Base-by-base conservation (phyloP, 352 stramenopile species). In the Globisporangium middletonii region DNA sequence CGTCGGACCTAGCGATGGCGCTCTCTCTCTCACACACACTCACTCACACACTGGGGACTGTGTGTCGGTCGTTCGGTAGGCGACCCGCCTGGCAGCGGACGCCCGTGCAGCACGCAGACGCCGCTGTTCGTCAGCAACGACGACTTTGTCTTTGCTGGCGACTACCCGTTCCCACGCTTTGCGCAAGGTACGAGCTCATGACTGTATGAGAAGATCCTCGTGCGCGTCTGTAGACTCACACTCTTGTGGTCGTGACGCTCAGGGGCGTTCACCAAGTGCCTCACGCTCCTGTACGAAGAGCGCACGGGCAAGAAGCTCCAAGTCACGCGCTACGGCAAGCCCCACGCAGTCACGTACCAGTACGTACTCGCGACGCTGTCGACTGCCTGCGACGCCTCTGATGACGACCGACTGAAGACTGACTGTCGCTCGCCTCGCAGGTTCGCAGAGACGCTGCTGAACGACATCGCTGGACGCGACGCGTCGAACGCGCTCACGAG, bases 61-160 rank as follows among this genome's bases (percentile, higher is more conserved):
- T 44, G 6, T 52, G n/a, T 59, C 30, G 5, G 28, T 38, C 18
- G 8, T 45, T 2, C 3, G 5, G 18, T 35, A 78, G 79, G 88
- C 15, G 64, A 90, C 33, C 83, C 84, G 12, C 76, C 80, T 67
- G 81, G 81, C 50, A 89, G 69, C 59, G 83, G 79, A 16, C 56
- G 60, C 18, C 30, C 60, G 0, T 71, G 64, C 19, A 73, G 71
- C 26, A 83, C 69, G 49, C 86, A 92, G 53, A 92, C 88, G 33
- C 84, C 83, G 2, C 62, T 95, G 23, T 96, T 83, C 46, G 58
- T 88, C 16, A 92, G 83, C 67, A 96, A 96, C 54, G 82, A 93
- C 55, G 88, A 96, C 67, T 94, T 95, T 47, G 74, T 92, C 35
- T 96, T 94, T 58, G 92, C 81, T 57, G 83, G 86, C 9, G 75